Evolutionary conservation across 306 rosid species (phyloP), one percentile per base, ranked within the genome.

Genomic region (Vicia faba): DNA sequence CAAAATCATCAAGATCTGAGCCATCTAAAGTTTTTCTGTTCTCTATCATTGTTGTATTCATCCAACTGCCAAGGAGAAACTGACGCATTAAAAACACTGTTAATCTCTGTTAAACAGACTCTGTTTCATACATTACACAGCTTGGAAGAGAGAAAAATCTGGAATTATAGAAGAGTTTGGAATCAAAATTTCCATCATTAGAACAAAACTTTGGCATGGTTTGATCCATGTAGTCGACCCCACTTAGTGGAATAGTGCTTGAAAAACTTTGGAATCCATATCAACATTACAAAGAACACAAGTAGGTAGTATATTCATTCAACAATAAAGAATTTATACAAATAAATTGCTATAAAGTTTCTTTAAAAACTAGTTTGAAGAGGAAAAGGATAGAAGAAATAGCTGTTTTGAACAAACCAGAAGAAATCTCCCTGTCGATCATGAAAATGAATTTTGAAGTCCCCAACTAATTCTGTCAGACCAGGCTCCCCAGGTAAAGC

Each of bases 401-500:
- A 59, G 41, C 31, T 54, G 66, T 61, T 36, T 10, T 11, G 23
- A 68, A 73, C 83, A 44, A 66, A 95, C 99, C 93, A 95, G 87
- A 86, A 95, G 82, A 95, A 95, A 79, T 95, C 99, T 81, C 99
- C 99, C 59, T 83, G 97, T 35, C 96, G 89, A 39, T 90, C 96
- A 15, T 88, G 87, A 64, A 95, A 95, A 63, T 88, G 85, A 74
- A 95, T 81, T 83, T 88, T 95, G 88, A 88, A 90, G 84, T 93
- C 97, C 78, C 99, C 99, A 54, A 11, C 69, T 68, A 93, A 70
- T 82, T 88, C 95, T 2, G 99, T 75, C 71, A 93, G 68, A 70
- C 99, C 97, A 39, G 91, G 97, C 75, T 93, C 97, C 78, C 99
- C 97, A 0, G 97, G 99, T 72, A 90, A 71, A 10, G 96, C 97